Percentiles rank a stretch among this genome's conserved stretches.
phyloP scores from a whole-genome alignment of 345 rosid genomes.

The Anacardium occidentale region DNA sequence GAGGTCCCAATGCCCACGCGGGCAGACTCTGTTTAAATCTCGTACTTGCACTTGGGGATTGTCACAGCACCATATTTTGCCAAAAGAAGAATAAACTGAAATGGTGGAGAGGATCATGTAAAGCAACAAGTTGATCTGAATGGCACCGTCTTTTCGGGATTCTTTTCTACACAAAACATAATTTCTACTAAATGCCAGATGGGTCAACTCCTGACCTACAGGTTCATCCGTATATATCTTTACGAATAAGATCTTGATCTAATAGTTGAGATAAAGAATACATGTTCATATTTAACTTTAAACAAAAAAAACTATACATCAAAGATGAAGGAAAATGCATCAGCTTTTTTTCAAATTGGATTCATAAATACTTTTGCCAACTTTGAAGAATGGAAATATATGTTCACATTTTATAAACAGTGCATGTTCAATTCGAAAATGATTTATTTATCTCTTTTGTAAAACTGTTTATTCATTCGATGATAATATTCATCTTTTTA shows the following conservation, averaged over 20 bases:
- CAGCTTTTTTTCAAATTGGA: neutral
- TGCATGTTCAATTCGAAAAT: too few species aligned
- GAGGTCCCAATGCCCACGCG: too few species aligned
- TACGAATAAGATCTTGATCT: neutral
- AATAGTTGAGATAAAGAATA: neutral
- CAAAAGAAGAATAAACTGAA: neutral
- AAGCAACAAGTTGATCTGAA: neutral
- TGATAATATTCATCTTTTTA: too few species aligned
- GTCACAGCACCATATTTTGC: neutral
- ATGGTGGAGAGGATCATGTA: neutral
- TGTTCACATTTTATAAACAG: neutral
- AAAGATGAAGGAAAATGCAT: neutral
- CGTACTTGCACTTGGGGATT: too few species aligned
- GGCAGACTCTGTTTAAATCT: too few species aligned
- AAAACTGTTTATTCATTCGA: too few species aligned
- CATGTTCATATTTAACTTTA: neutral
- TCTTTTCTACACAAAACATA: neutral
- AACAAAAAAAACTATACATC: neutral
- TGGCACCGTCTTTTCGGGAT: slow-evolving; percentile 4
- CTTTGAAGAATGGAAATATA: neutral
- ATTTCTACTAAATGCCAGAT: neutral
- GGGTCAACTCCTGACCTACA: slow-evolving; percentile 10
- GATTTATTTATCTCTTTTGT: too few species aligned
- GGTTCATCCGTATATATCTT: neutral
- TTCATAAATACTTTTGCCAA: slow-evolving; percentile 2